phyloP scores from a whole-genome alignment of 805 yeast genomes.

The Candida nitratophila region DNA sequence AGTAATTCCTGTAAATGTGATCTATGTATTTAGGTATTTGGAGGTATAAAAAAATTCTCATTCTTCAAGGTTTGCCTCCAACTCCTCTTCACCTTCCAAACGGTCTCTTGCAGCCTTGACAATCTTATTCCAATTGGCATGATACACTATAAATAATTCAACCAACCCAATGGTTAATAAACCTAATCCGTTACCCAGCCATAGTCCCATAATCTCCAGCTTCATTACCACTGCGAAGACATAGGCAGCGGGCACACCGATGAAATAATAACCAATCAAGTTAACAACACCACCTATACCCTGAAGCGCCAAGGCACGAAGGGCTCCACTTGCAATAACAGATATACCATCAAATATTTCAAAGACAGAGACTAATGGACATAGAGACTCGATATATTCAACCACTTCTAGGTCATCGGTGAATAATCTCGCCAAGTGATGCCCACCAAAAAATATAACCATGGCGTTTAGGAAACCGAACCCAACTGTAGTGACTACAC shows the following conservation, averaged over 20 bases:
- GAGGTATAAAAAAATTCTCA: no score
- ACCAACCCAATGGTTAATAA: conserved; percentile 44
- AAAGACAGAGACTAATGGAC: conserved; percentile 60
- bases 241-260: conserved; percentile 64
- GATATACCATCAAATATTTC: conserved; percentile 68
- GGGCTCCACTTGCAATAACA: conserved; percentile 62
- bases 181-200: conserved; percentile 71
- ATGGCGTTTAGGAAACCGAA: conserved; percentile 34
- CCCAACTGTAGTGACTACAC: conserved; percentile 28
- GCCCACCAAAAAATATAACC: conserved; percentile 37
- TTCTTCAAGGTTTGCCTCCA: not conserved
- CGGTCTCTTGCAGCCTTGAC: conserved; percentile 23
- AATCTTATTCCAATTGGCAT: conserved; percentile 48
- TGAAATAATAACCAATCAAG: conserved; percentile 59
- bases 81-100: conserved; percentile 1
- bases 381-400: conserved; percentile 40
- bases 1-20: no score
- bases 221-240: conserved; percentile 44
- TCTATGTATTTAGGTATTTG: no score
- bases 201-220: conserved; percentile 53
- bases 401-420: conserved; percentile 56
- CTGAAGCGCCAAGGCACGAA: conserved; percentile 75
- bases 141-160: conserved; percentile 40
- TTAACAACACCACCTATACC: conserved; percentile 65
- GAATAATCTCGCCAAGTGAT: conserved; percentile 49